These are phyloP conservation scores for Cinnamomum chago DNA, from an alignment of 164 flowering plant species.

Conservation along the genomic window DNA sequence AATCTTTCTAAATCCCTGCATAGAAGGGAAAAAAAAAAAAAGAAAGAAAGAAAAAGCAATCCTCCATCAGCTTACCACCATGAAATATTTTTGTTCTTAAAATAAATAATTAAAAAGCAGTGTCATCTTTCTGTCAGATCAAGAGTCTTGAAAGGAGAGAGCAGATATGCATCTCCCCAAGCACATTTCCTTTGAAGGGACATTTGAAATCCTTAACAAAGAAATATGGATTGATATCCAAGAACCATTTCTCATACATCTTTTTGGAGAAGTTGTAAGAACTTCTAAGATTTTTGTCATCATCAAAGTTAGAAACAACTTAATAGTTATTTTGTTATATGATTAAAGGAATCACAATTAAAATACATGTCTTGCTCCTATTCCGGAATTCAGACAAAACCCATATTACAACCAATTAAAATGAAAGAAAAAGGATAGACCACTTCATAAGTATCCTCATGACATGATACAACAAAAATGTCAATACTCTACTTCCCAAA, in stretches of 20 bases:
- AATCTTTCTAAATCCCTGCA: slow-evolving; percentile 54
- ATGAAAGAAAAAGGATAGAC: neutral
- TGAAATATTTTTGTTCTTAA: neutral
- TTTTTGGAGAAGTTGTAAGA: too few relatives aligned
- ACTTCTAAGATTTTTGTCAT: neutral
- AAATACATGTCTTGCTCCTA: neutral
- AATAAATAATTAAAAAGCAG: too few relatives aligned
- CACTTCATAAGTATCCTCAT: neutral
- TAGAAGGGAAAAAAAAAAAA: neutral
- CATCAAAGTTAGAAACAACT: neutral
- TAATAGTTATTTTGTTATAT: neutral
- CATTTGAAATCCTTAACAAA: neutral
- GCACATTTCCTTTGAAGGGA: neutral
- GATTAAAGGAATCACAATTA: neutral
- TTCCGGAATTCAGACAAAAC: neutral
- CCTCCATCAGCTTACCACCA: neutral
- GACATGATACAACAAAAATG: neutral
- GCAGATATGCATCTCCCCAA: neutral
- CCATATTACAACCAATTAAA: neutral
- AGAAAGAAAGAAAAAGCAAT: neutral
- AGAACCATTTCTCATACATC: neutral
- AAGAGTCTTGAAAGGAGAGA: slow-evolving; percentile 3
- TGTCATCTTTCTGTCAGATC: slow-evolving; percentile 1
- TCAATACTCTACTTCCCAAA: neutral
- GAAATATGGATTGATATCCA: neutral